These are phyloP conservation scores for Metschnikowia arizonensis DNA, from an alignment of 805 yeast genomes.

Conservation along the genomic window DNA sequence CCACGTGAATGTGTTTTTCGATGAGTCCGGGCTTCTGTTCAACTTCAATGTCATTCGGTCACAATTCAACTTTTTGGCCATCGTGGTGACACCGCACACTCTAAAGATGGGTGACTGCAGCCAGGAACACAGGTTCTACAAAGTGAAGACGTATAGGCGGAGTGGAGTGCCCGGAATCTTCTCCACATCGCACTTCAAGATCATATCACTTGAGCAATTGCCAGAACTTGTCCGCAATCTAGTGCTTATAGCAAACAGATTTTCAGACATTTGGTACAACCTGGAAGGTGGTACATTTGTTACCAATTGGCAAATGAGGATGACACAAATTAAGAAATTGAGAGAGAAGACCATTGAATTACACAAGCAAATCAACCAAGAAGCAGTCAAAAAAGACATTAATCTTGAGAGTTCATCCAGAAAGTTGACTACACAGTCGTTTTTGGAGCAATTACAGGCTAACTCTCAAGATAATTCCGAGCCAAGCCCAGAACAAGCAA, in stretches of 20 bases:
- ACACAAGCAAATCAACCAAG: constrained; percentile 28
- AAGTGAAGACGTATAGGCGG: constrained; percentile 60
- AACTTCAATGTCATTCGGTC: constrained; percentile 67
- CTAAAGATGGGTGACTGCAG: not conserved
- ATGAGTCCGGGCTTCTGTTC: constrained; percentile 64
- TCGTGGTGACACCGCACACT: constrained; percentile 68
- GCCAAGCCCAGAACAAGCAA: not conserved
- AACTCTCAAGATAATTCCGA: not conserved
- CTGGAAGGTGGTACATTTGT: constrained; percentile 44
- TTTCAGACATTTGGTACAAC: constrained; percentile 73
- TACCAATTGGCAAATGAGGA: constrained; percentile 66
- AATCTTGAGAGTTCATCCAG: constrained; percentile 5
- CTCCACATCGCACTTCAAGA: constrained; percentile 71
- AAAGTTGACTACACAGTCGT: constrained; percentile 27
- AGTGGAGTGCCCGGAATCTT: constrained; percentile 73
- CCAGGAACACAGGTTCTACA: constrained; percentile 36
- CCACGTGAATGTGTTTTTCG: constrained; percentile 74
- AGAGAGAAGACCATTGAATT: constrained; percentile 25
- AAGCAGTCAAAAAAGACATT: constrained; percentile 5
- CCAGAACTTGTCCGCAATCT: constrained; percentile 64
- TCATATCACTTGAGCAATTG: constrained; percentile 56
- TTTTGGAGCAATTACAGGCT: constrained; percentile 27
- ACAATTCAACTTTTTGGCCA: constrained; percentile 79
- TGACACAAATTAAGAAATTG: constrained; percentile 46
- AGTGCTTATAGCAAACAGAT: constrained; percentile 61